Conservation (phyloP, 306 rosid genomes). For the Hylodesmum podocarpum region DNA sequence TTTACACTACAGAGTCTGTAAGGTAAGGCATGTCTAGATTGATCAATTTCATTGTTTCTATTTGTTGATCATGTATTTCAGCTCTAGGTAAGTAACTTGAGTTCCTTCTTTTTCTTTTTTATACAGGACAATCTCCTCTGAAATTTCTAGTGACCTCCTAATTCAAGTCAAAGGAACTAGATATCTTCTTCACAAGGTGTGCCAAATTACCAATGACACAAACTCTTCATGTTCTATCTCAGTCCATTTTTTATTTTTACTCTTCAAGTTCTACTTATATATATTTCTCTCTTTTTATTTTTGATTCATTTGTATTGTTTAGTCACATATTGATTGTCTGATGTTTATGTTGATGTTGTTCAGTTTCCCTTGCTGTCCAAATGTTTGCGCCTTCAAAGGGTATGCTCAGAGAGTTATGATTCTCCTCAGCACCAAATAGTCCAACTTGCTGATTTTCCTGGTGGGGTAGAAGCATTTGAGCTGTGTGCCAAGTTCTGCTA, state of each 20-base stretch:
- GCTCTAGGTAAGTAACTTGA: not conserved
- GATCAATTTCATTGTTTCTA: not conserved
- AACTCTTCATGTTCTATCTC: not conserved
- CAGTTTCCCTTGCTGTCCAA: slow-evolving; percentile 96
- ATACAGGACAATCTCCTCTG: slow-evolving; percentile 86
- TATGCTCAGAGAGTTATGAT: slow-evolving; percentile 68
- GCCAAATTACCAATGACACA: not conserved
- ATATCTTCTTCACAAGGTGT: slow-evolving; percentile 93
- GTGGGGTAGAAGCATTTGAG: slow-evolving; percentile 82
- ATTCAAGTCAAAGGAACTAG: slow-evolving; percentile 85
- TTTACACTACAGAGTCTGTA: slow-evolving; percentile 70
- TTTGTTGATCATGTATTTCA: not conserved
- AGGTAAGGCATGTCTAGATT: slow-evolving; percentile 53
- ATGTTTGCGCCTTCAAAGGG: slow-evolving; percentile 67
- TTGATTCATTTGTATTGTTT: not conserved
- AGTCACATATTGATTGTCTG: not conserved
- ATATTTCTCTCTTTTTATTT: not conserved
- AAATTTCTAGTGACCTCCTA: slow-evolving; percentile 86
- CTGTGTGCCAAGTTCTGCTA: slow-evolving; percentile 91
- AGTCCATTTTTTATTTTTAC: not conserved
- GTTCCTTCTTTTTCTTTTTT: not conserved
- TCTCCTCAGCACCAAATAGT: slow-evolving; percentile 59
- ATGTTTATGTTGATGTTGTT: slow-evolving; percentile 32
- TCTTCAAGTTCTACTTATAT: no score
- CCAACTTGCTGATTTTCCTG: slow-evolving; percentile 79